Conservation (phyloP, 2,329 filamentous ascomycete species). For the Aspergillus ochraceus region DNA sequence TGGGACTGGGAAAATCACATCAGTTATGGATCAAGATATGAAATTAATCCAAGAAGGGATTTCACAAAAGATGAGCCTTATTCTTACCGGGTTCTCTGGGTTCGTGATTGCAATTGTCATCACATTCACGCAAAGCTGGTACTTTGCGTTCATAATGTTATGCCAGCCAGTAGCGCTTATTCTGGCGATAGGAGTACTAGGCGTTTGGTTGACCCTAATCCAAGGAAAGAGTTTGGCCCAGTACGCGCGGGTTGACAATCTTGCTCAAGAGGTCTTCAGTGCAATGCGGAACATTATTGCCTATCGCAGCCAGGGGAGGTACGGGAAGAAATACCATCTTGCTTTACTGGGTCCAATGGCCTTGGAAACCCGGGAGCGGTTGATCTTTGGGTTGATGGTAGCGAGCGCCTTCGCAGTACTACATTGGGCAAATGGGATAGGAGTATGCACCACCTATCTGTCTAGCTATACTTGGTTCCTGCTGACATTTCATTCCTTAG, state of each 20-base stretch:
- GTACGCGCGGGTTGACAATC: background rate
- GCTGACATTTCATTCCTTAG: background rate
- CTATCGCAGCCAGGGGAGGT: slow-evolving; percentile 7
- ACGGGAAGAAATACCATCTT: slow-evolving; percentile 1
- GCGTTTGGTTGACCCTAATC: background rate
- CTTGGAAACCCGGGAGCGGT: slow-evolving; percentile 3
- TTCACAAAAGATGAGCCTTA: slow-evolving; percentile 17
- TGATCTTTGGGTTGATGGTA: slow-evolving; percentile 6
- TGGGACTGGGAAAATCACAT: slow-evolving; percentile 9
- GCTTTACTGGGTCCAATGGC: background rate
- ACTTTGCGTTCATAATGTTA: slow-evolving; percentile 41
- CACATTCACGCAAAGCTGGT: slow-evolving; percentile 48
- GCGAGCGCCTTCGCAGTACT: slow-evolving; percentile 2
- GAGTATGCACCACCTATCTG: slow-evolving; percentile 5
- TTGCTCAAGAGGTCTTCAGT: slow-evolving; percentile 7
- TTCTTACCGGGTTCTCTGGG: slow-evolving; percentile 13
- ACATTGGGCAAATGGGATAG: slow-evolving; percentile 10
- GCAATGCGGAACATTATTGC: slow-evolving; percentile 6
- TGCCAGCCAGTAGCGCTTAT: slow-evolving; percentile 71
- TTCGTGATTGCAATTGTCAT: slow-evolving; percentile 51
- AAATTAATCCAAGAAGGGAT: slow-evolving; percentile 45
- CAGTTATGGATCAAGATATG: slow-evolving; percentile 52
- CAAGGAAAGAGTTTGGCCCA: background rate
- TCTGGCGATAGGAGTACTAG: slow-evolving; percentile 34
- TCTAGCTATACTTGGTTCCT: background rate